Evolutionary conservation across 2,329 filamentous ascomycete genomes (phyloP).

Genomic region (Fusarium napiforme): DNA sequence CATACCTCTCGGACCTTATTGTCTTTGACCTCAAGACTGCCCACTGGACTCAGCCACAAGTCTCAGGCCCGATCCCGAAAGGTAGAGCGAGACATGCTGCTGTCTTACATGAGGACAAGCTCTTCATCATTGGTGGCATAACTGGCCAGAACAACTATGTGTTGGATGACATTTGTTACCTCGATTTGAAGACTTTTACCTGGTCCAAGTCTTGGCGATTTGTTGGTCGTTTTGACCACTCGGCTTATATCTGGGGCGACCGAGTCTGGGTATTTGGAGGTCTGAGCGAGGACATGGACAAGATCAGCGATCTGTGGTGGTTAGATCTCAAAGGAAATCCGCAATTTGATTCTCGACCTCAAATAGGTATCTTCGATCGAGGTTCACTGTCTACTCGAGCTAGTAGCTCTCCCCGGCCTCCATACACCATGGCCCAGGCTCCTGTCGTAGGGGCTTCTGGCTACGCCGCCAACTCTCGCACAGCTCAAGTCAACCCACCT

Average conservation of each 20-base stretch:
- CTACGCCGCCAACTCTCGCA: conserved; percentile 75
- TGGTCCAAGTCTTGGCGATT: conserved; percentile 98
- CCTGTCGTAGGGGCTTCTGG: conserved; percentile 68
- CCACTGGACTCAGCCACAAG: conserved; percentile 92
- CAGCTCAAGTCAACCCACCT: conserved; percentile 72
- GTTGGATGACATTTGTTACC: conserved; percentile 94
- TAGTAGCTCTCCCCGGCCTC: conserved; percentile 62
- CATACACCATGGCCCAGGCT: conserved; percentile 62
- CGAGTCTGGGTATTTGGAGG: conserved; percentile 97
- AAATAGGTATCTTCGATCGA: conserved; percentile 63
- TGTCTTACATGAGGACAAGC: conserved; percentile 93
- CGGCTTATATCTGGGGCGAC: conserved; percentile 90
- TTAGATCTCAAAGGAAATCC: conserved; percentile 91
- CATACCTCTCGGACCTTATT: conserved; percentile 94
- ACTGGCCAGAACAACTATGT: conserved; percentile 93
- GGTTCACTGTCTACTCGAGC: conserved; percentile 54
- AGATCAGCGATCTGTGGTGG: conserved; percentile 97
- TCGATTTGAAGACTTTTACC: conserved; percentile 96
- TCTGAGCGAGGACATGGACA: conserved; percentile 95
- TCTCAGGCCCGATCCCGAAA: conserved; percentile 85
- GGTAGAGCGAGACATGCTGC: conserved; percentile 93
- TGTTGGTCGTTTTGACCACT: conserved; percentile 93
- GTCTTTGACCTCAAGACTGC: conserved; percentile 95
- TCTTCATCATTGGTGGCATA: conserved; percentile 96
- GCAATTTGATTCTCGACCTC: conserved; percentile 79